Percentiles rank a stretch among this genome's conserved stretches.
Conservation (phyloP, 352 stramenopile species). For the Phytophthora pini region DNA sequence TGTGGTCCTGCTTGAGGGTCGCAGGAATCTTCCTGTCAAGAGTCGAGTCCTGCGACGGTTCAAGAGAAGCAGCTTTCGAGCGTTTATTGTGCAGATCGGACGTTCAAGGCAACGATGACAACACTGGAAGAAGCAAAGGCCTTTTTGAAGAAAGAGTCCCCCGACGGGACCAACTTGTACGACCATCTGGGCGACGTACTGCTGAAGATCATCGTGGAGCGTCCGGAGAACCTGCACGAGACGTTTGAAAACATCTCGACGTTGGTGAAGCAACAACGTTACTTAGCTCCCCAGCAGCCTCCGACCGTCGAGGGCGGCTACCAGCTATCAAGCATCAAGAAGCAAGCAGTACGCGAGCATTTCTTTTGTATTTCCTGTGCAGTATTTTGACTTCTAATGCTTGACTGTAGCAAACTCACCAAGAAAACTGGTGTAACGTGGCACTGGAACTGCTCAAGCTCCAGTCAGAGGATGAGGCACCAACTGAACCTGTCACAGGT, state of each 20-base stretch:
- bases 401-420: slow-evolving; percentile 50
- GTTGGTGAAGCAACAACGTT: slow-evolving; percentile 84
- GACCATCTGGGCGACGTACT: slow-evolving; percentile 87
- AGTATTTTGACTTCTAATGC: not conserved
- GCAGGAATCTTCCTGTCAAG: slow-evolving; percentile 27
- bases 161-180: slow-evolving; percentile 85
- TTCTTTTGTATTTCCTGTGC: not conserved
- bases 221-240: slow-evolving; percentile 83
- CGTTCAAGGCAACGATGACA: slow-evolving; percentile 42
- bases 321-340: slow-evolving; percentile 48
- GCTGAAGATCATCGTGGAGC: slow-evolving; percentile 88
- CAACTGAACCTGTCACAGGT: slow-evolving; percentile 43
- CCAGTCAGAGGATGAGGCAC: slow-evolving; percentile 52
- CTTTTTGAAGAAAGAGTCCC: slow-evolving; percentile 83
- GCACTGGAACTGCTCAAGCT: slow-evolving; percentile 70
- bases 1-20: slow-evolving; percentile 15
- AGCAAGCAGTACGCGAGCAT: slow-evolving; percentile 54
- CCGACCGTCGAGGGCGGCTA: slow-evolving; percentile 31
- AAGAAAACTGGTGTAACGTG: slow-evolving; percentile 72
- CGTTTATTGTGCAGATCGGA: slow-evolving; percentile 15
- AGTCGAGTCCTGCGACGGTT: slow-evolving; percentile 31
- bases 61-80: slow-evolving; percentile 12
- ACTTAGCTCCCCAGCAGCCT: slow-evolving; percentile 43
- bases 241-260: slow-evolving; percentile 90
- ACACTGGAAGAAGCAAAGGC: slow-evolving; percentile 90